Evolutionary conservation across 495 filamentous ascomycete genomes (phyloP).

Genomic region (Penicillium turbatum): DNA sequence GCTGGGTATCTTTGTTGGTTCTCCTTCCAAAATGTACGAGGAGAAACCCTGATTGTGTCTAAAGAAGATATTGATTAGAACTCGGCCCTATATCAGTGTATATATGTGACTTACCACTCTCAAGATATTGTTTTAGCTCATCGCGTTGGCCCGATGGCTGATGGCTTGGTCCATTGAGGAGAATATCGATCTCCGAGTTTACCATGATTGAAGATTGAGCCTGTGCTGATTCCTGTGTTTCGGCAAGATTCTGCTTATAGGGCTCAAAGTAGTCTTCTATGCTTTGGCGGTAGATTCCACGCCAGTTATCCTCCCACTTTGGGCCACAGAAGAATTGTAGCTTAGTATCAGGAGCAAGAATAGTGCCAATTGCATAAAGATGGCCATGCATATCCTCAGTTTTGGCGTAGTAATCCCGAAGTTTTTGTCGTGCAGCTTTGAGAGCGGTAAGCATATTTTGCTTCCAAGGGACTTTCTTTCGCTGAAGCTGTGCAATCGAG

Average conservation of each 20-base stretch:
- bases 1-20: background rate
- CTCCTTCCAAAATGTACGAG: background rate
- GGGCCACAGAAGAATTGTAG: background rate
- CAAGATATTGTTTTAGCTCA: background rate
- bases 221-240: no score
- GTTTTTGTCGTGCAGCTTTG: conserved; percentile 1
- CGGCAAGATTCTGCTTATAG: no score
- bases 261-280: no score
- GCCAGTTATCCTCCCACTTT: no score
- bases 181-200: no score
- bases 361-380: background rate
- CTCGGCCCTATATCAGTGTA: no score
- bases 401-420: conserved; percentile 5
- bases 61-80: background rate
- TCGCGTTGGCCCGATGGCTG: no score
- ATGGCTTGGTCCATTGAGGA: no score
- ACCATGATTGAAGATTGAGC: no score
- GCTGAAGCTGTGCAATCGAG: background rate
- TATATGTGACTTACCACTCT: no score
- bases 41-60: no score
- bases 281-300: no score
- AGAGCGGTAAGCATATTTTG: conserved; percentile 8
- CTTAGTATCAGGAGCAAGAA: background rate
- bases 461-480: conserved; percentile 5
- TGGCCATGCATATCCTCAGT: background rate